These are phyloP conservation scores for Saccharomycopsis olivae DNA, from an alignment of 805 yeast genomes.

Conservation along the genomic window DNA sequence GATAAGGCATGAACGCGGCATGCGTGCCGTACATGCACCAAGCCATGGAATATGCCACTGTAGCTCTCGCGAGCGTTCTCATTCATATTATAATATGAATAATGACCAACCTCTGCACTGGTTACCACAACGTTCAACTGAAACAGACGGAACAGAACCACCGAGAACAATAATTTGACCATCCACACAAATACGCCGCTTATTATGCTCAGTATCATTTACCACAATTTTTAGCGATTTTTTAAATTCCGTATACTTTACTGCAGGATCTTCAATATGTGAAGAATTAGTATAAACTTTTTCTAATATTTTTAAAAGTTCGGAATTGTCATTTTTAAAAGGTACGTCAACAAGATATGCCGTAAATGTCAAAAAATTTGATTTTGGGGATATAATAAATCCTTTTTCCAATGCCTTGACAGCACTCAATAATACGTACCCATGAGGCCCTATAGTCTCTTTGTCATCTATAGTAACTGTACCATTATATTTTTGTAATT, in stretches of 20 bases:
- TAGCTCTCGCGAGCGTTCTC: too few species aligned
- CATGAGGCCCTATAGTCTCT: slow-evolving; percentile 33
- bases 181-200: slow-evolving; percentile 56
- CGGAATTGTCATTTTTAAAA: neutral
- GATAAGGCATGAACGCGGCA: too few species aligned
- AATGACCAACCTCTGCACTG: too few species aligned
- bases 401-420: slow-evolving; percentile 47
- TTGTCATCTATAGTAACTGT: neutral
- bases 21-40: too few species aligned
- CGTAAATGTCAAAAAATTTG: neutral
- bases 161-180: slow-evolving; percentile 38
- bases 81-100: too few species aligned
- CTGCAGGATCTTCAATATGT: slow-evolving; percentile 37
- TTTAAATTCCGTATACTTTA: slow-evolving; percentile 18
- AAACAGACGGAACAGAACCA: too few species aligned
- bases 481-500: slow-evolving; percentile 35
- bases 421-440: slow-evolving; percentile 50
- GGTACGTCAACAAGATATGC: slow-evolving; percentile 14
- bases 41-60: too few species aligned
- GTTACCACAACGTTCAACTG: too few species aligned
- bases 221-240: slow-evolving; percentile 23
- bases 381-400: slow-evolving; percentile 50
- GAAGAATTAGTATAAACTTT: slow-evolving; percentile 46
- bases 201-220: slow-evolving; percentile 14
- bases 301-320: slow-evolving; percentile 35